Base-by-base conservation (phyloP, 306 rosid species). In the Dryas drummondii region DNA sequence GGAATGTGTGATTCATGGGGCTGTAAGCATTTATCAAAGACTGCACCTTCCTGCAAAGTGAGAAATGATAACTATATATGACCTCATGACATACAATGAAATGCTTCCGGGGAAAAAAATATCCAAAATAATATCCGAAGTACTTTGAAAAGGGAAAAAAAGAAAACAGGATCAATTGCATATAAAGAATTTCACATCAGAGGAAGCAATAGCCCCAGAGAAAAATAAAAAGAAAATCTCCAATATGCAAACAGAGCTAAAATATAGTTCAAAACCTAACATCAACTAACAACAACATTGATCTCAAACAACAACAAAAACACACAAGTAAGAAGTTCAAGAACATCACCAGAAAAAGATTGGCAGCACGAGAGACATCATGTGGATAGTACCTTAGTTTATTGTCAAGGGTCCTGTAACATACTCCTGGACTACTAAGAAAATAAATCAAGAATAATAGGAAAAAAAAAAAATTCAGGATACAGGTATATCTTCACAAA, bases 1-100 rank as follows among this genome's bases (percentile, higher is more conserved):
- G 97, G 97, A 78, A 91, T 90, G 82, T 94, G 98, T n/a, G 98
- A 92, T 85, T 94, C 97, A 79, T 90, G 84, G 59, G 98, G 97
- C 76, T 88, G 98, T 66, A 94, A 76, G 66, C 87, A 86, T 87
- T 74, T 81, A 71, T 80, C 88, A 79, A 91, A 82, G 81, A 88
- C 91, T 50, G 89, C 89, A 57, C 97, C 93, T 68, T 84, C 88
- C 96, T 93, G 93, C 78, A 85, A 87, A 88, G 46, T 16, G 64
- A 75, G 61, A 68, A 70, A 60, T 73, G 19, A 17, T 13, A 73
- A 32, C 7, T 32, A 62, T 4, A 42, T 41, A 5, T 12, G 26
- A 50, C 10, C 63, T 41, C 11, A 27, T 53, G 2, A 12, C 16
- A 14, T 46, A 41, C 69, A 62, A 63, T 2, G 11, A 50, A 41